phyloP scores from a whole-genome alignment of 148 eudicot species.

The Tetragonia tetragonoides region DNA sequence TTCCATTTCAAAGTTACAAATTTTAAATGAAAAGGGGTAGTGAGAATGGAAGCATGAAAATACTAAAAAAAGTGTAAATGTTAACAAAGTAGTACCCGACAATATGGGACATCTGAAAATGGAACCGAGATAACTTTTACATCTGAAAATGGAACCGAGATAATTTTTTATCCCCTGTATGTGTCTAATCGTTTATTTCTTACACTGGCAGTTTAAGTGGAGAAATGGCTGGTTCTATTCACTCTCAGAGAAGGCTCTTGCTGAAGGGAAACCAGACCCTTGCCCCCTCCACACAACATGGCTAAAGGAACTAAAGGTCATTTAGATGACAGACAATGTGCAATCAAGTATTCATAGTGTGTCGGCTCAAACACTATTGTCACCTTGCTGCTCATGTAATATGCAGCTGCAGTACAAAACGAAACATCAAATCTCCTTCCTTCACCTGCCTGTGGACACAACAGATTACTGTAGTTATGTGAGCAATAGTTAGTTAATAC shows the following conservation, averaged over 20 bases:
- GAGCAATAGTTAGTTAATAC: background rate
- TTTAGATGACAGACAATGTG: slow-evolving; percentile 27
- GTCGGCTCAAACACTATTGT: background rate
- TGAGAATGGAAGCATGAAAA: no score
- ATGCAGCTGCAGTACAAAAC: background rate
- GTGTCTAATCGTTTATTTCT: slow-evolving; percentile 12
- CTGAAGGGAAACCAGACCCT: slow-evolving; percentile 81
- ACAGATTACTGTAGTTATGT: background rate
- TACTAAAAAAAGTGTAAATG: no score
- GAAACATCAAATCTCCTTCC: background rate
- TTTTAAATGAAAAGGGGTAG: no score
- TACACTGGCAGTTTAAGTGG: slow-evolving; percentile 77
- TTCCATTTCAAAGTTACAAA: no score
- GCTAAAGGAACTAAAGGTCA: slow-evolving; percentile 83
- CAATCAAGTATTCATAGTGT: background rate
- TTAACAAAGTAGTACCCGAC: background rate
- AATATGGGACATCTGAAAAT: background rate
- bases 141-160: no score
- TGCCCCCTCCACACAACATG: slow-evolving; percentile 90
- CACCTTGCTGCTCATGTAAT: background rate
- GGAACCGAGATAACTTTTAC: background rate
- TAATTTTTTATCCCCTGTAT: background rate
- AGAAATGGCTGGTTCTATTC: slow-evolving; percentile 99
- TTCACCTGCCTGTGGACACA: background rate
- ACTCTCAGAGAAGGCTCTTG: slow-evolving; percentile 73